Evolutionary conservation across 306 rosid species (phyloP).

Genomic region (Corylus heterophylla): DNA sequence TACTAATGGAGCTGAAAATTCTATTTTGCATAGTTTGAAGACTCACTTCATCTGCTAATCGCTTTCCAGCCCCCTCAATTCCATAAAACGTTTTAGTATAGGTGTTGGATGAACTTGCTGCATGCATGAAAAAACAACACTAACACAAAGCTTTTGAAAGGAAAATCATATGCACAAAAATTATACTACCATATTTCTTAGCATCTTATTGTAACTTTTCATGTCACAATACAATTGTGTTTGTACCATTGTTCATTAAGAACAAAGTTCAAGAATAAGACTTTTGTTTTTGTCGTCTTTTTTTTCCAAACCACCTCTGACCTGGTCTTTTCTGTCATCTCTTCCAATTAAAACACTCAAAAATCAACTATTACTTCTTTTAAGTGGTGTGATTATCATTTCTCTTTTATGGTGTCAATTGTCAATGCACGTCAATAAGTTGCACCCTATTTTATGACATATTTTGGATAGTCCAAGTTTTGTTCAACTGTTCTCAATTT

Average conservation of each 20-base stretch:
- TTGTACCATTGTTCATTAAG: background rate
- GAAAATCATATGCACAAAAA: conserved; percentile 12
- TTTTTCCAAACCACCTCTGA: conserved; percentile 18
- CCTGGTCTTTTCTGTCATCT: conserved; percentile 1
- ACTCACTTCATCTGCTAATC: conserved; percentile 93
- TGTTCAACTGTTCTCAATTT: background rate
- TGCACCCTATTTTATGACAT: background rate
- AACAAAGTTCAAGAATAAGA: conserved; percentile 17
- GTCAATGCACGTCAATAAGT: conserved; percentile 10
- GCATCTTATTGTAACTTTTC: conserved; percentile 19
- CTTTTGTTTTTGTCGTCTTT: background rate
- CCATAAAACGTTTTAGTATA: conserved; percentile 87
- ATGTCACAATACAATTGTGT: background rate
- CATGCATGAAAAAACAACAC: conserved; percentile 31
- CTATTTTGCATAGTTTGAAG: conserved; percentile 28
- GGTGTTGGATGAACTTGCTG: conserved; percentile 87
- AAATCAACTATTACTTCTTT: background rate
- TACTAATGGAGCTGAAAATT: conserved; percentile 14
- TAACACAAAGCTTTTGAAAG: conserved; percentile 6
- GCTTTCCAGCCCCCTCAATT: conserved; percentile 93
- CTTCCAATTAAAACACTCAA: background rate
- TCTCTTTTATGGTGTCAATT: conserved; percentile 13
- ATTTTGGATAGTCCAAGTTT: background rate
- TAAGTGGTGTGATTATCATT: background rate
- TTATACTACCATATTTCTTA: conserved; percentile 12